A percentile compares a stretch with the other conserved stretches of the same genome.
These are phyloP conservation scores for Claviceps fusiformis DNA, from an alignment of 2,329 filamentous ascomycete genomes.

Conservation along the genomic window DNA sequence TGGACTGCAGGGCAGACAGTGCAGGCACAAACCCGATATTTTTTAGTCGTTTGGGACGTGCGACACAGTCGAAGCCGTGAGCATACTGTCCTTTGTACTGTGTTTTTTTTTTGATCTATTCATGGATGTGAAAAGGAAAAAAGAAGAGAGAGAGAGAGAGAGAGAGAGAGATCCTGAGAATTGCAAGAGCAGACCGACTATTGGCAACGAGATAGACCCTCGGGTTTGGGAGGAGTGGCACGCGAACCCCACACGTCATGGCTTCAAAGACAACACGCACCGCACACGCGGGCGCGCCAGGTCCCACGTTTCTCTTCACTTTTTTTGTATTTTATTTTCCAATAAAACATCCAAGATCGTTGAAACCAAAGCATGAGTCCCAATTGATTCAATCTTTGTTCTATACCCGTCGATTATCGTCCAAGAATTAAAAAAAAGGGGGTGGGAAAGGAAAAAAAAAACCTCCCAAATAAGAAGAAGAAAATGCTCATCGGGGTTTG, in stretches of 20 bases:
- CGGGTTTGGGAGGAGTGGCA: too few species aligned
- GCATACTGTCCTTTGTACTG: background rate
- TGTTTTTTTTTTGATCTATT: too few species aligned
- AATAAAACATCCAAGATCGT: background rate
- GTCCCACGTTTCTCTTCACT: background rate
- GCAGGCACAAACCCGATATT: background rate
- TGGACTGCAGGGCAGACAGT: too few species aligned
- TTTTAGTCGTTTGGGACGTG: background rate
- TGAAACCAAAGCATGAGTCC: background rate
- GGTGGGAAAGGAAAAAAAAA: too few species aligned
- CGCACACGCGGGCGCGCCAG: background rate
- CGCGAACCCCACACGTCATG: conserved; percentile 6
- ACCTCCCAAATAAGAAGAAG: background rate
- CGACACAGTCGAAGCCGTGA: background rate
- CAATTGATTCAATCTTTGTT: too few species aligned
- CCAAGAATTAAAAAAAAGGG: too few species aligned
- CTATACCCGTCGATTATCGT: too few species aligned
- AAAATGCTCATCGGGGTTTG: conserved; percentile 66
- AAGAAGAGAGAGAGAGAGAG: too few species aligned
- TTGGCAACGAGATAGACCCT: too few species aligned
- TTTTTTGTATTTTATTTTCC: background rate
- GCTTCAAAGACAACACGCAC: background rate
- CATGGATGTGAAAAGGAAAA: too few species aligned
- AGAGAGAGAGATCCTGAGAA: background rate
- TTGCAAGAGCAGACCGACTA: too few species aligned